These are phyloP conservation scores for Arthroderma sp. DNA, from an alignment of 2,329 filamentous ascomycete genomes.

Conservation along the genomic window DNA sequence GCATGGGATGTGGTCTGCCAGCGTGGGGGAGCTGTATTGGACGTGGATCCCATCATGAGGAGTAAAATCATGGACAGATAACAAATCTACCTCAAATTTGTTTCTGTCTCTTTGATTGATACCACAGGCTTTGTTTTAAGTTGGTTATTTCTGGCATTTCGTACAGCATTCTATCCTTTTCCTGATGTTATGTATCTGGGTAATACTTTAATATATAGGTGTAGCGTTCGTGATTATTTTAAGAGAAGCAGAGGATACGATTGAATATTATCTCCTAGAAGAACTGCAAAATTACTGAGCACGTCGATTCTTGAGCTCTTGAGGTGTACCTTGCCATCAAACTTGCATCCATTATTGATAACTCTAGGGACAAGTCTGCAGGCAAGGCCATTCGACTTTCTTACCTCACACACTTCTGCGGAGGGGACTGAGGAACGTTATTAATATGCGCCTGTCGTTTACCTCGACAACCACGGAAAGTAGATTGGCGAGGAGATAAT, in stretches of 20 bases:
- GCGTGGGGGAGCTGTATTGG: slow-evolving; percentile 38
- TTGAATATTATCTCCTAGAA: not conserved
- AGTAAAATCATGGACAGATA: not conserved
- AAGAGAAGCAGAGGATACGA: not conserved
- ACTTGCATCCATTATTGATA: slow-evolving; percentile 26
- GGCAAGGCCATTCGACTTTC: slow-evolving; percentile 21
- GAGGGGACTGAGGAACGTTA: slow-evolving; percentile 6
- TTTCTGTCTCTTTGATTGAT: not conserved
- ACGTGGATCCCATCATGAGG: not conserved
- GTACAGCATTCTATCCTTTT: not conserved
- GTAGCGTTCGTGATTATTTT: not conserved
- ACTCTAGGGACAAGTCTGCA: slow-evolving; percentile 28
- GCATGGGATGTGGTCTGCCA: slow-evolving; percentile 60
- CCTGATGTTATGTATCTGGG: slow-evolving; percentile 2
- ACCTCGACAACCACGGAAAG: slow-evolving; percentile 51
- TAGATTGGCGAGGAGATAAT: slow-evolving; percentile 78
- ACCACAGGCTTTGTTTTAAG: not conserved
- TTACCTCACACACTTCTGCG: not conserved
- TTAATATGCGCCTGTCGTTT: slow-evolving; percentile 87
- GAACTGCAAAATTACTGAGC: not conserved
- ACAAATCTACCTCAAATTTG: not conserved
- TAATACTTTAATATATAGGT: slow-evolving; percentile 1
- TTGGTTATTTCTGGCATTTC: slow-evolving; percentile 2
- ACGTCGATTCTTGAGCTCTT: not conserved
- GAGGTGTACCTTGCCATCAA: slow-evolving; percentile 32